Percentiles rank a stretch among this genome's conserved stretches.
Evolutionary conservation across 176 grass and related monocot genomes (phyloP).

Genomic region (Avena atlantica): DNA sequence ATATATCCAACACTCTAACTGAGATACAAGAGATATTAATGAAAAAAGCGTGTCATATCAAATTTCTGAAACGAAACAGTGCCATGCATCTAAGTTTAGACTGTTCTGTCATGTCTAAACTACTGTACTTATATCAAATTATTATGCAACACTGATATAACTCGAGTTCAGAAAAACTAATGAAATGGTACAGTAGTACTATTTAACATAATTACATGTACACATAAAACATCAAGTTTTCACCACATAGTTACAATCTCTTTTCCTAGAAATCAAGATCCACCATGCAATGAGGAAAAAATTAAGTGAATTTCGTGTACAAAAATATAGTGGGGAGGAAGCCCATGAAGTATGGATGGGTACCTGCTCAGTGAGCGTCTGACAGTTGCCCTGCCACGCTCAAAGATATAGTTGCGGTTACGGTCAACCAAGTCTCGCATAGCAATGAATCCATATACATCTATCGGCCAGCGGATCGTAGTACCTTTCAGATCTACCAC

Average conservation of each 20-base stretch:
- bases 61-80: background rate
- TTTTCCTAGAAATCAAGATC: background rate
- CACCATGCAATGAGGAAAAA: background rate
- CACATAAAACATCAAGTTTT: too few species aligned
- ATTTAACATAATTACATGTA: too few species aligned
- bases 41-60: background rate
- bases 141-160: background rate
- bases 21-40: background rate
- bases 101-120: background rate
- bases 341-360: background rate
- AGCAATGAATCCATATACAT: conserved; percentile 1
- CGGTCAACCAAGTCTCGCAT: background rate
- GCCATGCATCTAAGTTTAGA: background rate
- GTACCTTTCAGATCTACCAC: background rate
- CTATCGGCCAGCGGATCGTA: background rate
- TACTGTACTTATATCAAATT: background rate
- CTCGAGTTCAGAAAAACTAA: background rate
- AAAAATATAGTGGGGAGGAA: background rate
- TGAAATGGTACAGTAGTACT: background rate
- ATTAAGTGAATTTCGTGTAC: background rate
- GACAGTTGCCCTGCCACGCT: conserved; percentile 3
- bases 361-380: conserved; percentile 14
- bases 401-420: conserved; percentile 28
- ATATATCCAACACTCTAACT: background rate
- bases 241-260: background rate